A percentile compares a stretch with the other conserved stretches of the same genome.
phyloP scores from a whole-genome alignment of 2,329 filamentous ascomycete genomes.

The Penicillium sp. region DNA sequence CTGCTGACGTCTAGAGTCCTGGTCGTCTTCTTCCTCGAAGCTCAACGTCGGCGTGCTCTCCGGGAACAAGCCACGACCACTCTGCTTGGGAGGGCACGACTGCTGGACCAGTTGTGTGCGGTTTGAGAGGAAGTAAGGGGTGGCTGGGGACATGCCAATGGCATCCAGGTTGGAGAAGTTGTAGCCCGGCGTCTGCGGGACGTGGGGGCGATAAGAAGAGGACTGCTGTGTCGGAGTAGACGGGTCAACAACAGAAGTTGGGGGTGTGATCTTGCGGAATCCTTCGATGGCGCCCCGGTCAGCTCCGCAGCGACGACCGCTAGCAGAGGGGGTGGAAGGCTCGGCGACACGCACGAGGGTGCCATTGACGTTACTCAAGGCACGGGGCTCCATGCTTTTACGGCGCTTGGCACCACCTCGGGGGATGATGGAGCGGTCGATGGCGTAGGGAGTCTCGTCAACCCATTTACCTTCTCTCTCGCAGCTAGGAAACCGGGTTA shows the following conservation, averaged over 20 bases:
- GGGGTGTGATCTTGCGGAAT: slow-evolving; percentile 36
- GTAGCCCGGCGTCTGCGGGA: slow-evolving; percentile 36
- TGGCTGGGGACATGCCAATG: slow-evolving; percentile 45
- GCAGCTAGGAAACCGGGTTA: slow-evolving; percentile 53
- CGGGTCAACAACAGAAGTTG: slow-evolving; percentile 18
- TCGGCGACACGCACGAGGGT: slow-evolving; percentile 50
- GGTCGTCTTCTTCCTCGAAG: slow-evolving; percentile 24
- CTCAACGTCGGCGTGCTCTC: slow-evolving; percentile 1
- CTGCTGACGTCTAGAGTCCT: slow-evolving; percentile 43
- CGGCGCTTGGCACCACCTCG: slow-evolving; percentile 70
- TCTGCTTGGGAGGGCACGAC: slow-evolving; percentile 57
- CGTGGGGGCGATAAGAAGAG: slow-evolving; percentile 19
- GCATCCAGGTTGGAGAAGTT: slow-evolving; percentile 39
- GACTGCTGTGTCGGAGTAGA: slow-evolving; percentile 19
- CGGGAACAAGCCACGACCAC: slow-evolving; percentile 43
- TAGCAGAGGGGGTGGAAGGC: slow-evolving; percentile 27
- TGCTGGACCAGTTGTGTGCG: slow-evolving; percentile 48
- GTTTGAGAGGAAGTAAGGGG: slow-evolving; percentile 48
- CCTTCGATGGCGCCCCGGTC: slow-evolving; percentile 32
- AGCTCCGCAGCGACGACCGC: slow-evolving; percentile 30
- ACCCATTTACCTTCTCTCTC: slow-evolving; percentile 75
- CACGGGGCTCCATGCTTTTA: slow-evolving; percentile 78
- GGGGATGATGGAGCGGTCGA: slow-evolving; percentile 66
- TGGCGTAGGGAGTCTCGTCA: slow-evolving; percentile 67
- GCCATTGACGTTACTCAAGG: slow-evolving; percentile 67